Percentiles rank a stretch among this genome's conserved stretches.
phyloP scores from a whole-genome alignment of 306 rosid species.

The Cucumis cinereus region DNA sequence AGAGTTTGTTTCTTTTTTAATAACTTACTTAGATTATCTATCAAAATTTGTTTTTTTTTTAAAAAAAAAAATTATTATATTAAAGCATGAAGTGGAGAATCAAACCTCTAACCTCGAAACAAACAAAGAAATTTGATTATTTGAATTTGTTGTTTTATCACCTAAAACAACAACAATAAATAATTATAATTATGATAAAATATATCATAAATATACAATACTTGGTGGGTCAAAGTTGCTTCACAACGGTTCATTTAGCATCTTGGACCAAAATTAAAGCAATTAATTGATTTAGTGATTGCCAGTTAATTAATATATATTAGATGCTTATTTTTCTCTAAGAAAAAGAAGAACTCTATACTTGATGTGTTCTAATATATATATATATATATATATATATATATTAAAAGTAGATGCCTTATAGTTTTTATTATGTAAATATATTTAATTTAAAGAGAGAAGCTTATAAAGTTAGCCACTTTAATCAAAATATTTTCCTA shows the following conservation, averaged over 20 bases:
- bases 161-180: too few species aligned
- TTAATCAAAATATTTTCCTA: not conserved
- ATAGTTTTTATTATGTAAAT: not conserved
- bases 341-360: too few species aligned
- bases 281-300: not conserved
- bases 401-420: not conserved
- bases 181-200: not conserved
- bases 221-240: not conserved
- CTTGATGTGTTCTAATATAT: too few species aligned
- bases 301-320: not conserved
- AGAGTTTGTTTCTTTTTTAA: too few species aligned
- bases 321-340: not conserved
- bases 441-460: not conserved
- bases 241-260: constrained; percentile 1
- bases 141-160: too few species aligned
- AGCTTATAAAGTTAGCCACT: not conserved
- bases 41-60: too few species aligned
- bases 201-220: not conserved
- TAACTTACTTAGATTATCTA: too few species aligned
- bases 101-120: too few species aligned
- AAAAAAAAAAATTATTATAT: too few species aligned
- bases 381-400: too few species aligned
- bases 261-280: not conserved
- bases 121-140: too few species aligned
- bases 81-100: too few species aligned